phyloP scores from a whole-genome alignment of 345 rosid genomes.

The Theobroma cacao region DNA sequence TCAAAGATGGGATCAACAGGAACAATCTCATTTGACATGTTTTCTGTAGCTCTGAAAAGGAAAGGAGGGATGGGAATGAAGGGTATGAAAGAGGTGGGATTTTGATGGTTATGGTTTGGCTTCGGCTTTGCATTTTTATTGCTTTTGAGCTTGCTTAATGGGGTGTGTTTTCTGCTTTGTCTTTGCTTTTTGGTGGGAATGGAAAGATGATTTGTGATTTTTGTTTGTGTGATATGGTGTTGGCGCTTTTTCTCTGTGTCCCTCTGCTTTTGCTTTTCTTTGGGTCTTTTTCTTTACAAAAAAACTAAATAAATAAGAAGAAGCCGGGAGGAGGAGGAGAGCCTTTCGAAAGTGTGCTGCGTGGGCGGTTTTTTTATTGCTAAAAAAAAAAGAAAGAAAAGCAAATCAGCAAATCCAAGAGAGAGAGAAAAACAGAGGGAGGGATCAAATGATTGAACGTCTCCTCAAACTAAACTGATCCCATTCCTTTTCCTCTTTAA shows the following conservation, averaged over 20 bases:
- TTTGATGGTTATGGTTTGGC: neutral
- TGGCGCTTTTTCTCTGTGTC: conserved; percentile 10
- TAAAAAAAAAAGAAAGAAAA: neutral
- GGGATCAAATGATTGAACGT: neutral
- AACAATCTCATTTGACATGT: conserved; percentile 66
- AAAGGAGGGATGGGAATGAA: neutral
- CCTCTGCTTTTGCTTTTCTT: conserved; percentile 14
- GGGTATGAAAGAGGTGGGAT: conserved; percentile 18
- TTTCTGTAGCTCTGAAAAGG: neutral
- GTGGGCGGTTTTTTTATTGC: neutral
- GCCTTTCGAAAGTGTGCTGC: neutral
- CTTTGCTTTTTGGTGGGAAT: conserved; percentile 1
- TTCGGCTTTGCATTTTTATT: conserved; percentile 10
- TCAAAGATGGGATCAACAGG: conserved; percentile 51
- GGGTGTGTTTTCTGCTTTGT: conserved; percentile 10
- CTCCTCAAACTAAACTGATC: neutral
- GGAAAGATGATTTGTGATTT: neutral
- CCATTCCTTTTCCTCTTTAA: neutral
- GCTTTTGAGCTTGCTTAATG: conserved; percentile 17
- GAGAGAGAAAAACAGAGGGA: too few relatives aligned
- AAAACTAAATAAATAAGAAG: neutral
- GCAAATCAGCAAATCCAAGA: neutral
- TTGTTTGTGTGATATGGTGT: neutral
- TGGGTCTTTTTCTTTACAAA: neutral
- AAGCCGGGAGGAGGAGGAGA: neutral